A percentile compares a stretch with the other conserved stretches of the same genome.
Conservation (phyloP, 2,329 filamentous ascomycete species). For the Raffaelea albimanens region DNA sequence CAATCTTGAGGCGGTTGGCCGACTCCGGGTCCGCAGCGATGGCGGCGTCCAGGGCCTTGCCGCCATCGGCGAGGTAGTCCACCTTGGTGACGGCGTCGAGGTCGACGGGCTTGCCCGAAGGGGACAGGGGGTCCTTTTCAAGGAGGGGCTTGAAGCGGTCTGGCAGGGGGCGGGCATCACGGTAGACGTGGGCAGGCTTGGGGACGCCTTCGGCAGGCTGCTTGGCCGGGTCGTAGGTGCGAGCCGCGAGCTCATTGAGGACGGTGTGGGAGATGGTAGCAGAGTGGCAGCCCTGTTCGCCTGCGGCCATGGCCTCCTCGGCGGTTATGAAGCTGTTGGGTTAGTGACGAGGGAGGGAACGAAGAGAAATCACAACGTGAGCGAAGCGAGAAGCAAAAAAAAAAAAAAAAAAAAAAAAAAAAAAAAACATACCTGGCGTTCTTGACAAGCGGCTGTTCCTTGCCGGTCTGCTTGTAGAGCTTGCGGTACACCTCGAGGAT, state of each 20-base stretch:
- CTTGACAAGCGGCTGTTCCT: constrained; percentile 37
- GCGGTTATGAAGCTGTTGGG: constrained; percentile 32
- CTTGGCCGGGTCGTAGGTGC: constrained; percentile 22
- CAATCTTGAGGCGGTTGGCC: constrained; percentile 26
- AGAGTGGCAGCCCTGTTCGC: constrained; percentile 35
- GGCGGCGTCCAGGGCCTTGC: constrained; percentile 30
- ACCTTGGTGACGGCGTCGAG: constrained; percentile 20
- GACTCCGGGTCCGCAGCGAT: constrained; percentile 29
- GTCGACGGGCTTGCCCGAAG: constrained; percentile 15
- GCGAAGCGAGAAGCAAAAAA: no score
- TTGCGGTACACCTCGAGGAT: constrained; percentile 37
- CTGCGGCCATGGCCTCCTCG: constrained; percentile 35
- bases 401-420: no score
- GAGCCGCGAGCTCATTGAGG: constrained; percentile 25
- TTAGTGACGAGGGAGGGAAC: no score
- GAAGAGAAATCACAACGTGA: not conserved
- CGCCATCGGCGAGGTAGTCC: constrained; percentile 36
- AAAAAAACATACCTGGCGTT: constrained; percentile 31
- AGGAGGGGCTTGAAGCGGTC: constrained; percentile 26
- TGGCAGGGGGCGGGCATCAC: constrained; percentile 20
- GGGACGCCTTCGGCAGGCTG: constrained; percentile 28
- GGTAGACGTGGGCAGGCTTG: constrained; percentile 31
- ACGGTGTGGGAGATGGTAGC: constrained; percentile 32
- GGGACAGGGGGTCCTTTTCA: constrained; percentile 27
- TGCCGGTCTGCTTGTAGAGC: constrained; percentile 35